Evolutionary conservation across 2,329 filamentous ascomycete genomes (phyloP), one percentile per base, ranked within the genome.

Genomic region (Chaetomiaceae sp.): DNA sequence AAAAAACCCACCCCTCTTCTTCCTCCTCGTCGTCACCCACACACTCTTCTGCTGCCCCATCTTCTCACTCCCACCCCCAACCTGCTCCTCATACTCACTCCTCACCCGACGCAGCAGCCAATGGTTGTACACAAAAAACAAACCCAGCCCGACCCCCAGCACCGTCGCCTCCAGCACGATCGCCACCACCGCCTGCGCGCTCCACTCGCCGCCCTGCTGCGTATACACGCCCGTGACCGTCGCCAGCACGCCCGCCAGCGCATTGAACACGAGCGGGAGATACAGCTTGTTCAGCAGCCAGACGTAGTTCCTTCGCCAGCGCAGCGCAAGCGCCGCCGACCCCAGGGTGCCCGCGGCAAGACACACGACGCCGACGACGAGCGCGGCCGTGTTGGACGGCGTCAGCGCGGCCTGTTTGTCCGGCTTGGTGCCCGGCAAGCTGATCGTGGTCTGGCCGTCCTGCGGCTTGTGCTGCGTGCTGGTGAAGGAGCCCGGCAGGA

Each of bases 201-300:
- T 68, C 68, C 66, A 73, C 45, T 62, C 56, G 40, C 72, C 70
- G 10, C 61, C 55, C 43, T 74, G 67, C 42, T 71, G 68, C 14
- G 70, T 66, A 49, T 76, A 76, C 4, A 78, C 65, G 52, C 69
- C 70, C 4, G 74, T 64, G 5, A 78, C 52, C 1, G 73, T 74
- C 1, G 68, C 70, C 6, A 78, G 63, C 22, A 77, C 52, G 1
- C 75, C 75, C 5, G 72, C 74, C 12, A 72, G 52, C 12, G 69
- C 70, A 56, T 76, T 75, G 42, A 75, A 59, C 11, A 67, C 53
- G 0, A 65, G 62, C 1, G 67, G 68, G 50, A 75, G 48, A 52
- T 78, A 75, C 11, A 78, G 61, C 46, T 68, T 65, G 56, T 76
- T 74, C 8, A 75, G 63, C 18, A 78, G 62, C 75, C 73, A 79